Evolutionary conservation across 1,284 basidiomycete genomes (phyloP).

Genomic region (Sanghuangporus sanghuang): DNA sequence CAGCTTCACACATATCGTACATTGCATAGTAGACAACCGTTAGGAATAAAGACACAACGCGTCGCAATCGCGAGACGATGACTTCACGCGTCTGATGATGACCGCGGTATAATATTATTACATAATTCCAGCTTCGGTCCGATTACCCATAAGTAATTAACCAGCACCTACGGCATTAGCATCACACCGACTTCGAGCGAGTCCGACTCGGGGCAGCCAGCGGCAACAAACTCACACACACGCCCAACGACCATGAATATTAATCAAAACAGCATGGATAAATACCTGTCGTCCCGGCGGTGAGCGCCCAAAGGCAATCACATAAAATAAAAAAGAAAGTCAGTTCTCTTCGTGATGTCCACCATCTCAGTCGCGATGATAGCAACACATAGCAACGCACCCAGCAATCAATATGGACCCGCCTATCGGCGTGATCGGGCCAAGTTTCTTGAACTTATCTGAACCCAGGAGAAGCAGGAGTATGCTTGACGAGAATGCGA

Average conservation of each 20-base stretch:
- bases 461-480: slow-evolving; percentile 55
- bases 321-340: slow-evolving; percentile 31
- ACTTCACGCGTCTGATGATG: slow-evolving; percentile 16
- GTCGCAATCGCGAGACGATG: slow-evolving; percentile 5
- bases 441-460: slow-evolving; percentile 56
- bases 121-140: neutral
- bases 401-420: slow-evolving; percentile 73
- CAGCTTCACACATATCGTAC: neutral
- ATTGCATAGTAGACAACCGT: neutral
- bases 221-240: too few species aligned
- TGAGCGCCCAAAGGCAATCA: slow-evolving; percentile 23
- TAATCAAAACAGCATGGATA: slow-evolving; percentile 28
- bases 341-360: neutral
- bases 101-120: slow-evolving; percentile 20
- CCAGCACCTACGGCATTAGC: neutral
- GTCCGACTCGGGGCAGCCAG: too few species aligned
- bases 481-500: slow-evolving; percentile 72
- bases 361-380: neutral
- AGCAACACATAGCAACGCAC: slow-evolving; percentile 39
- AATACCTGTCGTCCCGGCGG: slow-evolving; percentile 31
- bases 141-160: neutral
- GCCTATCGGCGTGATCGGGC: slow-evolving; percentile 74
- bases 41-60: neutral
- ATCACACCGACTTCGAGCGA: too few species aligned
- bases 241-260: neutral